phyloP scores from a whole-genome alignment of 306 rosid species.

The Quercus glauca region DNA sequence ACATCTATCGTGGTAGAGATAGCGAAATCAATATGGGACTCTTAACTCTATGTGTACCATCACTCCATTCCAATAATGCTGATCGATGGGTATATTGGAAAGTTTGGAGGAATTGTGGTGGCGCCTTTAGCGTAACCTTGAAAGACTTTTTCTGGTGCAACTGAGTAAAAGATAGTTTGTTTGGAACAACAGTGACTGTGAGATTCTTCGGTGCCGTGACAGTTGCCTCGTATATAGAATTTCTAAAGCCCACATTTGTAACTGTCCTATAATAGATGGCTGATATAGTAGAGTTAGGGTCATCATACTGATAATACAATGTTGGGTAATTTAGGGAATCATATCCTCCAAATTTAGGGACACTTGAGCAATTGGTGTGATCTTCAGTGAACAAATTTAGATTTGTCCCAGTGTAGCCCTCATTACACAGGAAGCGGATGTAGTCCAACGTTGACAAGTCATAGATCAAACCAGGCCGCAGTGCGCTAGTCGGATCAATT shows the following conservation, averaged over 20 bases:
- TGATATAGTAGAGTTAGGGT: constrained; percentile 21
- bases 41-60: constrained; percentile 51
- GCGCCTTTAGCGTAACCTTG: constrained; percentile 53
- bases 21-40: constrained; percentile 46
- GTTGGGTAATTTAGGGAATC: constrained; percentile 85
- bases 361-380: not conserved
- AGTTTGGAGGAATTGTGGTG: not conserved
- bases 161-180: constrained; percentile 34
- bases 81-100: constrained; percentile 1
- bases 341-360: no score
- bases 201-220: no score
- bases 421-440: constrained; percentile 53
- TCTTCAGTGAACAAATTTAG: constrained; percentile 13
- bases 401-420: constrained; percentile 39
- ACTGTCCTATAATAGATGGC: constrained; percentile 56
- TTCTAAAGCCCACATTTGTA: constrained; percentile 52
- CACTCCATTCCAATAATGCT: constrained; percentile 62
- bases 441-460: constrained; percentile 39
- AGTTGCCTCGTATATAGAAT: constrained; percentile 52
- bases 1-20: no score
- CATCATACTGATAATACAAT: constrained; percentile 38
- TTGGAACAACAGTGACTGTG: constrained; percentile 47
- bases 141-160: constrained; percentile 41
- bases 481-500: constrained; percentile 46
- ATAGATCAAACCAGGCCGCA: constrained; percentile 60